Conservation (phyloP, 495 filamentous ascomycete genomes). For the Penicillium paradoxum region DNA sequence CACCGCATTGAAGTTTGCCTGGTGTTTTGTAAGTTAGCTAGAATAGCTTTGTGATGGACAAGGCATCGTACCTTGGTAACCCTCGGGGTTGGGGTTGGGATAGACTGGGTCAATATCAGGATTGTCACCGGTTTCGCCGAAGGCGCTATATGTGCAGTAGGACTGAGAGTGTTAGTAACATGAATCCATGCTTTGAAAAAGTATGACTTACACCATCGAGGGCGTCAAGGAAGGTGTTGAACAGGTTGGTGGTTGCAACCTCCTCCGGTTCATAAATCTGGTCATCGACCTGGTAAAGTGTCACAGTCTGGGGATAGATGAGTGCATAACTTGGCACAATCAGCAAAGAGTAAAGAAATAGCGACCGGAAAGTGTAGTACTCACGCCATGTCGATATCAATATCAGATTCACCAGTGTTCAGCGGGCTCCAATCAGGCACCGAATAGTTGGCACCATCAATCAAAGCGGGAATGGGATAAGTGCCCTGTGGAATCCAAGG, state of each 20-base stretch:
- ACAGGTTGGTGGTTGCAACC: conserved; percentile 39
- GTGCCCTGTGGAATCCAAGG: conserved; percentile 38
- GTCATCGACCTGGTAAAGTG: conserved; percentile 55
- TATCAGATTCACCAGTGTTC: conserved; percentile 40
- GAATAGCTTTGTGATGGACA: background rate
- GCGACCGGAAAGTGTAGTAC: background rate
- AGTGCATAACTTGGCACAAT: conserved; percentile 23
- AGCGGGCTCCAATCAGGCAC: conserved; percentile 22
- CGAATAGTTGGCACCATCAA: conserved; percentile 40
- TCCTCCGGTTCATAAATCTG: conserved; percentile 35
- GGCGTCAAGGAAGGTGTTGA: conserved; percentile 50
- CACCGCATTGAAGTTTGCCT: conserved; percentile 54
- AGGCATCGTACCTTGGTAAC: conserved; percentile 44
- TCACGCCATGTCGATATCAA: conserved; percentile 45
- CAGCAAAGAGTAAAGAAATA: background rate
- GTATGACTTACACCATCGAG: conserved; percentile 46
- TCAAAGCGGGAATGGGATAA: conserved; percentile 35
- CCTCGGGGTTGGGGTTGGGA: conserved; percentile 47
- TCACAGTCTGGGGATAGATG: conserved; percentile 52
- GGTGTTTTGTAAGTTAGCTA: background rate
- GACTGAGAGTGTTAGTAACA: conserved; percentile 13
- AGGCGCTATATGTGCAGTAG: conserved; percentile 32
- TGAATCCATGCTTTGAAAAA: background rate
- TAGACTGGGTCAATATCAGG: conserved; percentile 47
- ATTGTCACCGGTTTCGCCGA: conserved; percentile 44